Base-by-base conservation (phyloP, 192 early-diverging fungal species). In the Linnemannia zychae region DNA sequence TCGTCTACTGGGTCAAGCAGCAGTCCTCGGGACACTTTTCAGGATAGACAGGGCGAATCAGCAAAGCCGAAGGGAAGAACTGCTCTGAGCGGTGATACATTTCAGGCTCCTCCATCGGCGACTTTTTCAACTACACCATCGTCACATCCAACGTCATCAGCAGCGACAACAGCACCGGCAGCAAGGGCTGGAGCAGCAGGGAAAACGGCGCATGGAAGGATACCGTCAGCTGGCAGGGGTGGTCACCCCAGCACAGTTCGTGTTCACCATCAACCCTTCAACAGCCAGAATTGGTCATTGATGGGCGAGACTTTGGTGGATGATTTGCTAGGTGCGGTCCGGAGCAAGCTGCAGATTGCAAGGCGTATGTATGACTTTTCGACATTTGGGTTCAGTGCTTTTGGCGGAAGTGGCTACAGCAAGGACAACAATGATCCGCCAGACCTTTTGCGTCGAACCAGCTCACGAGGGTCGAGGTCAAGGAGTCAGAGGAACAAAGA, bases 251-350 rank as follows among this genome's bases (percentile, higher is more conserved):
- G 24, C n/a, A 28, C 75, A 0, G 63, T 78, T 9, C 76, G 75
- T 4, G 37, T 70, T 37, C 75, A 72, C 13, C 48, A 67, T 2
- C 47, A 47, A 22, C 22, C 66, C 49, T 70, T 53, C 40, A 71
- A 60, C 66, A 38, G 71, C 24, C 71, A 84, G 37, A 79, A 67
- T 66, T 85, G 77, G 83, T 85, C 83, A 4, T 28, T 67, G 13
- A 79, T 85, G 78, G 74, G 83, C n/a, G 83, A 85, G 36, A 79
- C 83, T 0, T 37, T 85, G 22, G 83, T 85, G 37, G 83, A 85
- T 15, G 77, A 85, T 18, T 24, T 85, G 12, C 47, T 85, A 48
- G 78, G 83, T 1, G 83, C 83, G 1, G 83, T 85, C 12, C 77
- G 83, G 24, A 78, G 83, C 0, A 77, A 77, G 3, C 49, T 85